Evolutionary conservation across 192 early-diverging fungal species (phyloP).

Genomic region (Backusella tarrabulga): DNA sequence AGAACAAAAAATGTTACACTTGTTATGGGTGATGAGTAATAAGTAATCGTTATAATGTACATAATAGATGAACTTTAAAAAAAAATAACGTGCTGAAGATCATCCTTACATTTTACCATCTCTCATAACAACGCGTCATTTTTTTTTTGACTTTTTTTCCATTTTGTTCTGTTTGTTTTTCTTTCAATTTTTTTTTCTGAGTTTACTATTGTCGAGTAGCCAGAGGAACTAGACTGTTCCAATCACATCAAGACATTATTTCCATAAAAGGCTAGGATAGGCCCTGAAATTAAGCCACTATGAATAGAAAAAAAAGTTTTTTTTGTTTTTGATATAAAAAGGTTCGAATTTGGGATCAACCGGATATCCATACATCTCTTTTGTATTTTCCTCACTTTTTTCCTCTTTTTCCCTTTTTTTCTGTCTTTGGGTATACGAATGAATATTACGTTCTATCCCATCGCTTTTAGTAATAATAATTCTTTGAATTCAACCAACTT

Average conservation of each 20-base stretch:
- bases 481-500: slow-evolving; percentile 7
- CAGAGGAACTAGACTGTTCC: not conserved
- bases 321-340: not conserved
- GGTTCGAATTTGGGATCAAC: not conserved
- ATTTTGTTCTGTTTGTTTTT: not conserved
- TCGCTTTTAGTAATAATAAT: not conserved
- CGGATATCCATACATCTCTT: not conserved
- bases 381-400: not conserved
- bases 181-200: not conserved
- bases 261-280: not conserved
- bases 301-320: not conserved
- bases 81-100: not conserved
- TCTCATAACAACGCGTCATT: not conserved
- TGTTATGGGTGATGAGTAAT: not conserved
- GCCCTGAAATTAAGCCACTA: slow-evolving; percentile 5
- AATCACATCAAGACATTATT: slow-evolving; percentile 3
- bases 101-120: not conserved
- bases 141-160: not conserved
- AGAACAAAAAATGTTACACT: not conserved
- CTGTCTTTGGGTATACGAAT: slow-evolving; percentile 3
- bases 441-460: slow-evolving; percentile 4
- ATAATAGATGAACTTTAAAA: not conserved
- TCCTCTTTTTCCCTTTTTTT: slow-evolving; percentile 7
- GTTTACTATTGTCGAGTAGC: not conserved
- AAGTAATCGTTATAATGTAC: not conserved